These are phyloP conservation scores for Daedaleopsis nitida DNA, from an alignment of 768 basidiomycete genomes.

Conservation along the genomic window DNA sequence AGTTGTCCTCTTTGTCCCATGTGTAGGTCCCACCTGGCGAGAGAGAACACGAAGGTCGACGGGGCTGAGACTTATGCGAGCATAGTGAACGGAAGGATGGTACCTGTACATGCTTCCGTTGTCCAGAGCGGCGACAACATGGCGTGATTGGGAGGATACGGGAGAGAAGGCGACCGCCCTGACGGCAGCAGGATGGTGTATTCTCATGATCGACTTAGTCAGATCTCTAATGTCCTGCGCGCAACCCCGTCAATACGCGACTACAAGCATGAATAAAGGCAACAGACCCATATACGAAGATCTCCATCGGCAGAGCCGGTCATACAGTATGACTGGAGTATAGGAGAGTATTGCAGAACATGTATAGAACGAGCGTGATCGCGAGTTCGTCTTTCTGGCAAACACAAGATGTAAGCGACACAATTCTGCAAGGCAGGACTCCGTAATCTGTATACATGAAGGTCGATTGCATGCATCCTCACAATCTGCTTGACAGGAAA, in stretches of 20 bases:
- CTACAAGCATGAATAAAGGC: background rate
- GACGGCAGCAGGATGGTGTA: constrained; percentile 70
- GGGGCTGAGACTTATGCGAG: background rate
- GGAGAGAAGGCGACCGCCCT: constrained; percentile 74
- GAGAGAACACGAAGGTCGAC: too few species aligned
- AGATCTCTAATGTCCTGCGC: constrained; percentile 69
- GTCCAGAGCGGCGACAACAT: constrained; percentile 50
- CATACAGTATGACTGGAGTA: constrained; percentile 70
- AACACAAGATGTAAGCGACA: background rate
- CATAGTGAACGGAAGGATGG: background rate
- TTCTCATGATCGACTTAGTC: constrained; percentile 65
- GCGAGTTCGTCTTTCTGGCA: constrained; percentile 53
- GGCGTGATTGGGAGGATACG: constrained; percentile 61
- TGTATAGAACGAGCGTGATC: constrained; percentile 76
- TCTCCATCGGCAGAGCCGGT: constrained; percentile 83
- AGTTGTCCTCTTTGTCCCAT: constrained; percentile 75
- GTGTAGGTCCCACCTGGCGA: constrained; percentile 70
- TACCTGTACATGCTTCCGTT: constrained; percentile 54
- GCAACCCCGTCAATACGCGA: background rate
- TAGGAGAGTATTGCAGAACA: constrained; percentile 65
- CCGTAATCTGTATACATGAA: background rate
- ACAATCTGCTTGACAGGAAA: too few species aligned
- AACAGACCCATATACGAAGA: constrained; percentile 75
- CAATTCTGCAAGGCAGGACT: too few species aligned
- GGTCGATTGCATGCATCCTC: background rate